A percentile compares a stretch with the other conserved stretches of the same genome.
Conservation (phyloP, 1,284 basidiomycete genomes). For the Exobasidium cylindrosporum region DNA sequence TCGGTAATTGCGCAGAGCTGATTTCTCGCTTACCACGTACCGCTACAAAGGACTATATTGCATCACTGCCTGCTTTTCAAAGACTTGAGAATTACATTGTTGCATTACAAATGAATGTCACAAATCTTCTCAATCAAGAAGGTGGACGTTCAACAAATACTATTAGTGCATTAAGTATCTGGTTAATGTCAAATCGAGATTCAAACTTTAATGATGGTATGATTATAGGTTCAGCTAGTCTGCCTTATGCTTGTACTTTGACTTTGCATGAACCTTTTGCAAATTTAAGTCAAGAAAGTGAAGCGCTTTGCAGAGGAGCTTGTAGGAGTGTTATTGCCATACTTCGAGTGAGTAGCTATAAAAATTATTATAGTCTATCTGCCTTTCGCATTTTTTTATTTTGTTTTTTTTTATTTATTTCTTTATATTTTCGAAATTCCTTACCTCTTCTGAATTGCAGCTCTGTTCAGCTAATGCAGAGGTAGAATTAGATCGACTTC, state of each 20-base stretch:
- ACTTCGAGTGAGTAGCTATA: constrained; percentile 6
- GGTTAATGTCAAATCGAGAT: background rate
- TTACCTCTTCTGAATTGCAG: background rate
- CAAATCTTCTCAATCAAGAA: background rate
- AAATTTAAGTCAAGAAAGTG: background rate
- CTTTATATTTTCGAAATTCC: no score
- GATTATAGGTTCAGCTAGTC: background rate
- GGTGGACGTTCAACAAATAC: background rate
- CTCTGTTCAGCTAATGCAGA: background rate
- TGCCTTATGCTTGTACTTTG: constrained; percentile 29
- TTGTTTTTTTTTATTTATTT: no score
- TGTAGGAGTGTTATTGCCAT: constrained; percentile 4
- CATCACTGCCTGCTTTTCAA: background rate
- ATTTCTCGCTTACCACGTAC: background rate
- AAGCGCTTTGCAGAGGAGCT: constrained; percentile 3
- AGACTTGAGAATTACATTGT: background rate
- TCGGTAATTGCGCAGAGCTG: background rate
- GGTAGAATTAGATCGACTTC: background rate
- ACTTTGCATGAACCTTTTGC: constrained; percentile 37
- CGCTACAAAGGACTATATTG: background rate
- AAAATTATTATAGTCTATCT: no score
- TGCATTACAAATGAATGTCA: background rate
- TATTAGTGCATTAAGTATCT: background rate
- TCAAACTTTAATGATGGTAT: background rate
- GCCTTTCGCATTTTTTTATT: no score